Evolutionary conservation across 2,329 filamentous ascomycete species (phyloP).

Genomic region (Coniella lustricola): DNA sequence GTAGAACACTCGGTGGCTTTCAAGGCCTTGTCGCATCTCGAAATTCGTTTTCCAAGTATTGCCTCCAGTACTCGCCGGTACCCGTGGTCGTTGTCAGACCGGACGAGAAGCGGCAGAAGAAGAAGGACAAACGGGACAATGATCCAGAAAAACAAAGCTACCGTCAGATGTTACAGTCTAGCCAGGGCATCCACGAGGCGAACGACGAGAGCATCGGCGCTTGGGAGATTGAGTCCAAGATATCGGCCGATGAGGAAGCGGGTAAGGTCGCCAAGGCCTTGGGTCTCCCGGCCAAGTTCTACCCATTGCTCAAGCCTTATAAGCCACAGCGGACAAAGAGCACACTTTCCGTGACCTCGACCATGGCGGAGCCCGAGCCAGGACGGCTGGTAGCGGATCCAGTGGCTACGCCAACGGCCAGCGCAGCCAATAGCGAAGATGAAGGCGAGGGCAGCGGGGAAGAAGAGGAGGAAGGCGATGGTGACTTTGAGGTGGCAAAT

Average conservation of each 20-base stretch:
- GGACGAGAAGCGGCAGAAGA: conserved; percentile 79
- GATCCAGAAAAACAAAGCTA: conserved; percentile 73
- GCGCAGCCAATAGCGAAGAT: conserved; percentile 20
- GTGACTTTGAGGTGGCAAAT: conserved; percentile 35
- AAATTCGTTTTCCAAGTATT: conserved; percentile 90
- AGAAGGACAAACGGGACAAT: conserved; percentile 75
- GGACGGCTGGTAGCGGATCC: conserved; percentile 16
- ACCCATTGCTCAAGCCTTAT: conserved; percentile 56
- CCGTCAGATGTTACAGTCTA: conserved; percentile 65
- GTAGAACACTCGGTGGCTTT: conserved; percentile 75
- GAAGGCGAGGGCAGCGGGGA: conserved; percentile 17
- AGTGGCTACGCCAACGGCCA: conserved; percentile 17
- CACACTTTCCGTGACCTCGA: conserved; percentile 22
- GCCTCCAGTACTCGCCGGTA: conserved; percentile 85
- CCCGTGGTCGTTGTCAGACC: conserved; percentile 89
- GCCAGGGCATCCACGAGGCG: conserved; percentile 49
- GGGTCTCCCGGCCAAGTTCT: conserved; percentile 54
- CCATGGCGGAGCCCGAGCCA: conserved; percentile 1
- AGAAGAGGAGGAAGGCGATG: conserved; percentile 38
- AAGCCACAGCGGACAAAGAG: conserved; percentile 22
- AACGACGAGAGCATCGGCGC: conserved; percentile 46
- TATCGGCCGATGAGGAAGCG: conserved; percentile 55
- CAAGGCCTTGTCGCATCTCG: conserved; percentile 71
- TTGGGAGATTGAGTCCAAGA: conserved; percentile 48
- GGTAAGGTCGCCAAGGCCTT: conserved; percentile 58